Base-by-base conservation (phyloP, 768 basidiomycete species). In the Pleurotus pulmonarius region DNA sequence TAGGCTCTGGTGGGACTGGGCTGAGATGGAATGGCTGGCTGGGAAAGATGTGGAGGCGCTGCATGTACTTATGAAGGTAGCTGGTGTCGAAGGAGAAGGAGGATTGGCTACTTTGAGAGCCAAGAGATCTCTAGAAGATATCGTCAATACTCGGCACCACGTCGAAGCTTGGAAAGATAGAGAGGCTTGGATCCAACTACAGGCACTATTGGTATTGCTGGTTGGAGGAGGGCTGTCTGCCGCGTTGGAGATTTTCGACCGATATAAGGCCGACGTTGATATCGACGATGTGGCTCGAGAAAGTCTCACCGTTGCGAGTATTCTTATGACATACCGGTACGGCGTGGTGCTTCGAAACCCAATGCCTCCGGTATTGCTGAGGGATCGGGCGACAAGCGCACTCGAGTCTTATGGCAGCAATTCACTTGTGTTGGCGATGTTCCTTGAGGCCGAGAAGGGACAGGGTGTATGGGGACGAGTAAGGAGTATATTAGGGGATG, bases 1-100 rank as follows among this genome's bases (percentile, higher is more conserved):
- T 18, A 67, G 67, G 56, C 65, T 93, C 58, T 93, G 88, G 88
- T 91, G 85, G 84, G 82, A 86, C 61, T 93, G 90, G 88, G 87
- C 86, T 1, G 86, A 93, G 62, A 80, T 90, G 79, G 90, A 92
- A 68, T 94, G 91, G 91, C 66, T 90, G 9, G 67, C 73, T 12
- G 79, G 83, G 1, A 62, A 77, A 29, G 64, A 72, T 16, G 77
- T 82, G 29, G 73, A 77, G 34, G 78, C 86, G 12, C 65, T 83
- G 38, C 70, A 76, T 37, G 75, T 88, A 29, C 74, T 86, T 43
- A 66, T 86, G 45, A 78, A 75, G 18, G 78, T 85, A 8, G 81
- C 76, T 11, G 80, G 76, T 3, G 70, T 85, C 34, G 75, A 83
- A 49, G 82, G 81, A 11, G 65, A 74, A 0, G 75, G 75, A 11